phyloP scores from a whole-genome alignment of 306 rosid genomes.

The Trichosanthes truncata region DNA sequence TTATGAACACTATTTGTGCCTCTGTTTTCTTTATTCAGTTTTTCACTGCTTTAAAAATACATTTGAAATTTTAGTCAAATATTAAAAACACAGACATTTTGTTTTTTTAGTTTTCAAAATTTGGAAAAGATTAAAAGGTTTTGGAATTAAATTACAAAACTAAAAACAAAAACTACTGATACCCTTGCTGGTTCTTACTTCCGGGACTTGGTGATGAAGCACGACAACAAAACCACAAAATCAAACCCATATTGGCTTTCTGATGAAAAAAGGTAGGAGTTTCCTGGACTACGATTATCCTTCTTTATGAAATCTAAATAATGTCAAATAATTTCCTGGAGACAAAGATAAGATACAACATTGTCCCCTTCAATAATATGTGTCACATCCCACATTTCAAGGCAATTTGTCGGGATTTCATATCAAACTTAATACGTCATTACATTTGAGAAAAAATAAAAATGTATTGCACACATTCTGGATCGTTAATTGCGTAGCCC shows the following conservation, averaged over 20 bases:
- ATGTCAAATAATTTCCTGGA: not conserved
- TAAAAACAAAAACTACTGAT: not conserved
- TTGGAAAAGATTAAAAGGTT: not conserved
- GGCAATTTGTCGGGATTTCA: not conserved
- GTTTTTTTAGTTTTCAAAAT: not conserved
- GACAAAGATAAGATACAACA: not conserved
- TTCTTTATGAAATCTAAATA: not conserved
- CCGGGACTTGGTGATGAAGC: not conserved
- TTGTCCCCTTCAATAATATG: not conserved
- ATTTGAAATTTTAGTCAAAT: not conserved
- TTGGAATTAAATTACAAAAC: not conserved
- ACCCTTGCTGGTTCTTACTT: not conserved
- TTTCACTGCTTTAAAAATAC: not conserved
- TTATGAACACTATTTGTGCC: not conserved
- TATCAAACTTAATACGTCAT: not conserved
- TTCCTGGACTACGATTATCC: not conserved
- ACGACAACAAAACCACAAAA: not conserved
- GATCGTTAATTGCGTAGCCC: not conserved
- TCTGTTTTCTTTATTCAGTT: not conserved
- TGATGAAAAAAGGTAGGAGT: too few species aligned
- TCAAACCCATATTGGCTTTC: not conserved
- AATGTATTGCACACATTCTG: not conserved
- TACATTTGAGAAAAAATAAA: not conserved
- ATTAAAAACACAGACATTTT: not conserved
- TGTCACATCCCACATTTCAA: not conserved